phyloP scores from a whole-genome alignment of 495 filamentous ascomycete species.

The Baudoinia panamericana region DNA sequence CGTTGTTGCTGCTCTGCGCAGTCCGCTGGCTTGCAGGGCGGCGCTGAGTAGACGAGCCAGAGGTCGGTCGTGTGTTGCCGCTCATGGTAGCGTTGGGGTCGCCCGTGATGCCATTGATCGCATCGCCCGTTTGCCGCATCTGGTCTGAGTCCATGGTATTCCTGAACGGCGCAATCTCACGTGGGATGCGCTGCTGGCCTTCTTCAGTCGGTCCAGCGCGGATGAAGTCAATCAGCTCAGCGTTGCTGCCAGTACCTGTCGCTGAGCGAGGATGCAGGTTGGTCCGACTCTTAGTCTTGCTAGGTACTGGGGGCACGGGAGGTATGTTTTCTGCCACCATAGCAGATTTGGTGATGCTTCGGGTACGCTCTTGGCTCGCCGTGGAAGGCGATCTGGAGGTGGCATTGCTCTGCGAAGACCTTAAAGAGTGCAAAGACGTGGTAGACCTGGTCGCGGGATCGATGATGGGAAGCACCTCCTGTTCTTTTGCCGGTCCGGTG shows the following conservation, averaged over 20 bases:
- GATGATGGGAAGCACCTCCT: constrained; percentile 13
- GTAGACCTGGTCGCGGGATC: constrained; percentile 14
- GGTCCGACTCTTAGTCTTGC: constrained; percentile 8
- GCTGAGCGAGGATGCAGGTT: constrained; percentile 60
- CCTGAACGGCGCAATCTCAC: constrained; percentile 73
- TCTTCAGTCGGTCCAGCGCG: constrained; percentile 59
- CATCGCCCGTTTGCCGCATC: constrained; percentile 32
- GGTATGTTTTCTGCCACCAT: constrained; percentile 8
- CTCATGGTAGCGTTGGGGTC: neutral
- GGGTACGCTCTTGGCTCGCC: constrained; percentile 3
- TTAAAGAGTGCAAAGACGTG: constrained; percentile 13
- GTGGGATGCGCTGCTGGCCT: constrained; percentile 56
- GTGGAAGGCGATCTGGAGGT: constrained; percentile 5
- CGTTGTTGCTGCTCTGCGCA: neutral
- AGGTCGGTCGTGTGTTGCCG: neutral
- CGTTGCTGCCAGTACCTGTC: constrained; percentile 49
- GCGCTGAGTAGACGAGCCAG: neutral
- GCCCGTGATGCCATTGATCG: constrained; percentile 1
- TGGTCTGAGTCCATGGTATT: constrained; percentile 78
- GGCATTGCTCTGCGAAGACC: constrained; percentile 13
- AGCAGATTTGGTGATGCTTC: constrained; percentile 2
- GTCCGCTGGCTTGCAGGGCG: neutral
- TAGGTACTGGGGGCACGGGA: constrained; percentile 14
- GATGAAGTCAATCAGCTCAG: constrained; percentile 89
- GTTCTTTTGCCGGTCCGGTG: constrained; percentile 50